Conservation (phyloP, 345 rosid genomes). For the Camelina laxa region DNA sequence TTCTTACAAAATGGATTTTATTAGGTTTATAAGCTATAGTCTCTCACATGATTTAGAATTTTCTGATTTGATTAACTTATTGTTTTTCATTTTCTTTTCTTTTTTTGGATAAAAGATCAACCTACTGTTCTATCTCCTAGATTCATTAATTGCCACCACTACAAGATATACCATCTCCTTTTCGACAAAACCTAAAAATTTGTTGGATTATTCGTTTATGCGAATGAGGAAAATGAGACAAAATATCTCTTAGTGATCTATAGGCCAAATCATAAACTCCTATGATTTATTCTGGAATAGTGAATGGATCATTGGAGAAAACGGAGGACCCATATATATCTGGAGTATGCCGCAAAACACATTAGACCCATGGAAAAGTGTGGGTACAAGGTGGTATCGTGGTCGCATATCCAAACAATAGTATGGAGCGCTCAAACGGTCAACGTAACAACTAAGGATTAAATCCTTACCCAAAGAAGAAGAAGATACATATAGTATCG, state of each 20-base stretch:
- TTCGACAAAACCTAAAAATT: not conserved
- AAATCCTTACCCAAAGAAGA: too few relatives aligned
- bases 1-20: constrained; percentile 30
- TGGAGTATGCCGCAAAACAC: not conserved
- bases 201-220: constrained; percentile 10
- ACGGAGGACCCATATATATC: not conserved
- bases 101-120: not conserved
- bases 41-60: constrained; percentile 11
- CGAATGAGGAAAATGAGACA: not conserved
- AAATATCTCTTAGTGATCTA: not conserved
- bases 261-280: not conserved
- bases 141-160: constrained; percentile 20
- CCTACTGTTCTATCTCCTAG: constrained; percentile 11
- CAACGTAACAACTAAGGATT: not conserved
- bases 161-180: not conserved
- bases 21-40: not conserved
- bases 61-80: constrained; percentile 17
- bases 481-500: too few relatives aligned
- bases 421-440: not conserved
- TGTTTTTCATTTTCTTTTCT: not conserved
- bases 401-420: not conserved
- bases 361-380: not conserved
- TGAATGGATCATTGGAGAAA: not conserved
- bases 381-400: not conserved
- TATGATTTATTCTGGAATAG: not conserved